Conservation (phyloP, 108 stramenopile genomes). For the Mediolabrus comicus region DNA sequence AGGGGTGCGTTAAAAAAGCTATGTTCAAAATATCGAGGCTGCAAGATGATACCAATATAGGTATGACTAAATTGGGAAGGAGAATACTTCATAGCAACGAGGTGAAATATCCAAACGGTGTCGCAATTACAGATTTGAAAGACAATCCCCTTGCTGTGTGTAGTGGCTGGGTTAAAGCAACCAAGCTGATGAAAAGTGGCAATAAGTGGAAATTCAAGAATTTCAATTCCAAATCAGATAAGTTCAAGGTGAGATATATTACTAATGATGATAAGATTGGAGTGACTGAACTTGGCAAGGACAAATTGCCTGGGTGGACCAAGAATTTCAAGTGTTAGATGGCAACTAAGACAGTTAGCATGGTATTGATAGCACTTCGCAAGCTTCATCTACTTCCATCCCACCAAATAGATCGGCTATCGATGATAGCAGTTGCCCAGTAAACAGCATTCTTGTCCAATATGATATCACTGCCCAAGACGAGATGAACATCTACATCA, state of each 20-base stretch:
- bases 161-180: background rate
- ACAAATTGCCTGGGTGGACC: background rate
- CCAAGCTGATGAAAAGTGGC: too few species aligned
- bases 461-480: conserved; percentile 51
- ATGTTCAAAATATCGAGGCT: background rate
- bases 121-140: background rate
- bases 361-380: too few species aligned
- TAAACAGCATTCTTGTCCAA: conserved; percentile 43
- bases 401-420: conserved; percentile 84
- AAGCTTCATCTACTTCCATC: too few species aligned
- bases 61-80: background rate
- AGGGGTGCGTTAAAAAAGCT: background rate
- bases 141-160: background rate
- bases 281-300: background rate
- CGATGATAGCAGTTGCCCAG: conserved; percentile 72
- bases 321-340: too few species aligned
- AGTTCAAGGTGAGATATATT: background rate
- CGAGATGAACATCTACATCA: conserved; percentile 35
- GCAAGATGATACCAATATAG: background rate
- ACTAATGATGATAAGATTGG: background rate
- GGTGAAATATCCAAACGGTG: background rate
- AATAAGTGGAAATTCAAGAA: too few species aligned
- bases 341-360: too few species aligned
- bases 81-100: background rate
- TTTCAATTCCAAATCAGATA: background rate